Evolutionary conservation across 257 asterid species (phyloP).

Genomic region (Solanum boliviense): DNA sequence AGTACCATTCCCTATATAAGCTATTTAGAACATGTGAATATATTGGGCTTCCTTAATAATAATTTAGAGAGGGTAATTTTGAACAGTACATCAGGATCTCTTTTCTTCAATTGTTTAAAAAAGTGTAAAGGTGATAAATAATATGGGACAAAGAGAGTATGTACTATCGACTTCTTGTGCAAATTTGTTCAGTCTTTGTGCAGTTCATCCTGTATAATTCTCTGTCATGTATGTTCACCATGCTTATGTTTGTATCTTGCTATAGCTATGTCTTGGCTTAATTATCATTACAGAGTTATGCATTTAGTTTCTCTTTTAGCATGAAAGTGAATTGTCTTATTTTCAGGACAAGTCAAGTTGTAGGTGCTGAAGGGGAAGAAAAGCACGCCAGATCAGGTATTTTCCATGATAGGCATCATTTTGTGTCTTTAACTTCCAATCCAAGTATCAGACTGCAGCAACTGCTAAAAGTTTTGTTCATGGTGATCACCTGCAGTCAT

Average conservation of each 20-base stretch:
- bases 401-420: background rate
- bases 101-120: background rate
- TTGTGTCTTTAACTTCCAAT: background rate
- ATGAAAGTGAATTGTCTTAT: background rate
- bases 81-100: background rate
- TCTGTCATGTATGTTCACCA: background rate
- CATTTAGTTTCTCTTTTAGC: background rate
- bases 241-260: background rate
- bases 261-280: background rate
- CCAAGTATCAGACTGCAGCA: background rate
- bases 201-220: background rate
- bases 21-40: constrained; percentile 2
- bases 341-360: background rate
- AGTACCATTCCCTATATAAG: constrained; percentile 21
- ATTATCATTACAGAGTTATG: background rate
- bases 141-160: background rate
- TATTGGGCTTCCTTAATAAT: background rate
- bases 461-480: background rate
- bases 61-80: background rate
- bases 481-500: background rate
- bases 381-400: constrained; percentile 1
- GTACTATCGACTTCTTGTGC: background rate
- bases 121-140: background rate
- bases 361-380: background rate
- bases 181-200: background rate